phyloP scores from a whole-genome alignment of 331 rosid species.

The Malus hybrid region DNA sequence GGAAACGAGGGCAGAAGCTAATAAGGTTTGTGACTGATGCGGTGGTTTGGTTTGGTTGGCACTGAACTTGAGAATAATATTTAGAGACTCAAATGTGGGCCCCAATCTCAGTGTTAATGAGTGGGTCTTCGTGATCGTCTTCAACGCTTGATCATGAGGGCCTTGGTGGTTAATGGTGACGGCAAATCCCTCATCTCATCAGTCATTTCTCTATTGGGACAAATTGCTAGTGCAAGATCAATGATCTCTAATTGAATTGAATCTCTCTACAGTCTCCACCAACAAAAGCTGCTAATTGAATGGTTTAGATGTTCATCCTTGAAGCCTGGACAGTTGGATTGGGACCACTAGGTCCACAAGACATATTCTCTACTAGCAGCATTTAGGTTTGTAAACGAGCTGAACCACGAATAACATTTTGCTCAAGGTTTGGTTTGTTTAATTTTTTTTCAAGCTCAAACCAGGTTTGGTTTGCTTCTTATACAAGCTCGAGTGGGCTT shows the following conservation, averaged over 20 bases:
- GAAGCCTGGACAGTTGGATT: neutral
- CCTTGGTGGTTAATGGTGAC: neutral
- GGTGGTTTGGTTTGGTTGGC: neutral
- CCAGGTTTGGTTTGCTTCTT: neutral
- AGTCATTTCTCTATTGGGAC: neutral
- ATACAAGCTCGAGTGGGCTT: neutral
- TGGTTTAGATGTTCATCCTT: neutral
- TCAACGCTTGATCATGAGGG: constrained; percentile 19
- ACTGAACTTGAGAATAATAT: neutral
- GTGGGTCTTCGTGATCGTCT: constrained; percentile 11
- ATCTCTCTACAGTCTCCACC: neutral
- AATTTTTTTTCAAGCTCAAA: neutral
- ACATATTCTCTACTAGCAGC: neutral
- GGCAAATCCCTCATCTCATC: neutral
- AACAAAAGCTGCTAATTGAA: neutral
- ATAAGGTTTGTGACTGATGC: neutral
- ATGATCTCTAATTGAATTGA: neutral
- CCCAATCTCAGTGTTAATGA: neutral
- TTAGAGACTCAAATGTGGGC: neutral
- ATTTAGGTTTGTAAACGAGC: neutral
- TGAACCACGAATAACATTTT: neutral
- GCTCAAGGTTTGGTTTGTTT: neutral
- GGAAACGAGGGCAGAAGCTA: neutral
- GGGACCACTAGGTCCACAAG: neutral
- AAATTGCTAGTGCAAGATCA: neutral